Base-by-base conservation (phyloP, 148 eudicot species). In the Diospyros kaki region DNA sequence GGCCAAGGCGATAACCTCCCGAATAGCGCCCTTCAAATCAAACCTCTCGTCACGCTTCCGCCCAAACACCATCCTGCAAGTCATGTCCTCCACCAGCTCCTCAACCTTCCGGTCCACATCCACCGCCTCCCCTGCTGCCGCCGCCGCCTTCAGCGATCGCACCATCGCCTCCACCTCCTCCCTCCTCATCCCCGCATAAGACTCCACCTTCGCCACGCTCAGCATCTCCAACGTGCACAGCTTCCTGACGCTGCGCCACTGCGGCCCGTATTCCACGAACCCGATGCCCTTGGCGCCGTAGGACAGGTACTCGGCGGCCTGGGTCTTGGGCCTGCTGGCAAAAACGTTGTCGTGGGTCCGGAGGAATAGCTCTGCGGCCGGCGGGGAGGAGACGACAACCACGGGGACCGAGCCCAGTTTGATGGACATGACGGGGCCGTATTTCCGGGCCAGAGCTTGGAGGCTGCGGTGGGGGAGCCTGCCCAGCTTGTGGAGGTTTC, bases 401-500 rank as follows among this genome's bases (percentile, higher is more conserved):
- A 83, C 82, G 38, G 89, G 86, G 67, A 83, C 66, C 59, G 80
- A 71, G 1, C 91, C 94, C 1, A 86, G 83, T 55, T 88, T 86
- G 6, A 90, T 46, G 79, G 68, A 66, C 6, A 88, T 65, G 54
- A 90, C 69, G 14, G 88, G 87, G 10, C 94, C 94, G 39, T 63
- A 76, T 40, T 83, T 81, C 17, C 73, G 56, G 2, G 94, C 70
- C 1, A 90, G 79, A 15, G 28, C 28, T 28, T 28, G 28, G 28
- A 28, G 28, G 14, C 86, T 73, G 9, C 72, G 71, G 70, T 82
- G 89, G 11, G 89, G 90, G 62, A 51, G 41, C 39, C 53, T 64
- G n/a, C 85, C 90, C 0, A 90, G 81, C 69, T 88, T 91, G 72
- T 88, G 94, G 65, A 90, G 87, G 82, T 90, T 86, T 9, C 94